Conservation (phyloP, 257 asterid species). For the Lycium barbarum region DNA sequence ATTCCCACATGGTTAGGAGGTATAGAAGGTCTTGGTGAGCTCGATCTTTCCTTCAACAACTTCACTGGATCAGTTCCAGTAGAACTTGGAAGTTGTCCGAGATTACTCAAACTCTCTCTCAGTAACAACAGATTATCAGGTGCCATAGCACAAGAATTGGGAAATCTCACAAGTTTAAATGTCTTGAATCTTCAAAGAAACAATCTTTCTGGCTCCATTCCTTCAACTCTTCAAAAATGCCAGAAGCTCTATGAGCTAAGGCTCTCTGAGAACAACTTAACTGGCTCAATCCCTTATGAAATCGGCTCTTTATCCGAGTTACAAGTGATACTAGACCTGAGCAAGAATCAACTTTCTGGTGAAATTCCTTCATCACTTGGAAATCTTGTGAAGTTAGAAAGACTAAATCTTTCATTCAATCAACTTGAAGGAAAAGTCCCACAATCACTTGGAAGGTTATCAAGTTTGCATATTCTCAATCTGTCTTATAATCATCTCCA, state of each 20-base stretch:
- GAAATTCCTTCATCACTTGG: conserved; percentile 78
- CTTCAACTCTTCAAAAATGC: conserved; percentile 69
- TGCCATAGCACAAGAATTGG: conserved; percentile 71
- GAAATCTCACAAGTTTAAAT: conserved; percentile 71
- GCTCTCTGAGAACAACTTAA: conserved; percentile 68
- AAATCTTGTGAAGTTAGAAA: conserved; percentile 68
- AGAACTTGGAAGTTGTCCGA: conserved; percentile 73
- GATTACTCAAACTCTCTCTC: conserved; percentile 67
- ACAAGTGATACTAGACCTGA: conserved; percentile 83
- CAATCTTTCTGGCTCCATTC: conserved; percentile 72
- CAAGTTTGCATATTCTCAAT: conserved; percentile 77
- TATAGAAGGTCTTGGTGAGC: conserved; percentile 69
- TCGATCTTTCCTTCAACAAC: conserved; percentile 72
- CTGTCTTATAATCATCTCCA: conserved; percentile 67
- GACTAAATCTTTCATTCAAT: conserved; percentile 77
- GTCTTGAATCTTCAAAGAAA: conserved; percentile 74
- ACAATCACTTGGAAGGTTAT: conserved; percentile 58
- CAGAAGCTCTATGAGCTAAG: conserved; percentile 82
- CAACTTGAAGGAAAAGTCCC: conserved; percentile 68
- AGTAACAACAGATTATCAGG: conserved; percentile 66
- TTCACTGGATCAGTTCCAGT: conserved; percentile 72
- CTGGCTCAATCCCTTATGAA: conserved; percentile 71
- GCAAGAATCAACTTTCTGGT: conserved; percentile 68
- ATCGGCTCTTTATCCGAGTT: conserved; percentile 72
- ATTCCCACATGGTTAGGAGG: conserved; percentile 82